These are phyloP conservation scores for Trichoderma brevicompactum DNA, from an alignment of 2,329 filamentous ascomycete species.

Conservation along the genomic window DNA sequence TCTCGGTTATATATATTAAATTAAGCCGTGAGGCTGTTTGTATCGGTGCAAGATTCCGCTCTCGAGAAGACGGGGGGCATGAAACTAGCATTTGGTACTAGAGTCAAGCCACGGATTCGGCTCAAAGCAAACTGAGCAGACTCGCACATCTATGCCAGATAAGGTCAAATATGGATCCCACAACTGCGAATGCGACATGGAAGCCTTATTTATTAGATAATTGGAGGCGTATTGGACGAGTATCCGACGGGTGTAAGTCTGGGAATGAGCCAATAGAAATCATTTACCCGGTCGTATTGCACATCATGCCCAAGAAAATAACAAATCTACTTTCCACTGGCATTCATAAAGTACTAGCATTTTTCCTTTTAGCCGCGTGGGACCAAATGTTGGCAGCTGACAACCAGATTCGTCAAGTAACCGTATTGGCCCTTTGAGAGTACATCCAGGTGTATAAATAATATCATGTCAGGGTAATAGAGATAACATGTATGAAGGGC, in stretches of 20 bases:
- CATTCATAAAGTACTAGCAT: background rate
- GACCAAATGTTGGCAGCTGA: background rate
- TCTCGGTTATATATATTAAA: background rate
- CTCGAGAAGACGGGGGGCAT: background rate
- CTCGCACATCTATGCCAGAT: background rate
- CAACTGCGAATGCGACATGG: too few relatives aligned
- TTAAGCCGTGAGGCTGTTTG: slow-evolving; percentile 7
- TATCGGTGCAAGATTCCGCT: background rate
- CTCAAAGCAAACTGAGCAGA: background rate
- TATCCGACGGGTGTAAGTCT: background rate
- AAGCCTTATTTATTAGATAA: too few relatives aligned
- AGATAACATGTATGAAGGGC: too few relatives aligned
- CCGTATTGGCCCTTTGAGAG: background rate
- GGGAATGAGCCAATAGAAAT: background rate
- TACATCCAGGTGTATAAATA: background rate
- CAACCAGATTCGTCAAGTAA: background rate
- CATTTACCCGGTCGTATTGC: background rate
- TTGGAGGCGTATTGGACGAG: background rate
- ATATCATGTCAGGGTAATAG: too few relatives aligned
- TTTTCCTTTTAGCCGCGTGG: slow-evolving; percentile 22
- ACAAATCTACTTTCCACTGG: background rate
- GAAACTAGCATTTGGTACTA: background rate
- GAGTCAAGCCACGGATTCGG: background rate
- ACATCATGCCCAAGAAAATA: background rate
- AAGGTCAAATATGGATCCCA: background rate